Conservation (phyloP, 176 grass and related monocot genomes). For the Oryza glaberrima region DNA sequence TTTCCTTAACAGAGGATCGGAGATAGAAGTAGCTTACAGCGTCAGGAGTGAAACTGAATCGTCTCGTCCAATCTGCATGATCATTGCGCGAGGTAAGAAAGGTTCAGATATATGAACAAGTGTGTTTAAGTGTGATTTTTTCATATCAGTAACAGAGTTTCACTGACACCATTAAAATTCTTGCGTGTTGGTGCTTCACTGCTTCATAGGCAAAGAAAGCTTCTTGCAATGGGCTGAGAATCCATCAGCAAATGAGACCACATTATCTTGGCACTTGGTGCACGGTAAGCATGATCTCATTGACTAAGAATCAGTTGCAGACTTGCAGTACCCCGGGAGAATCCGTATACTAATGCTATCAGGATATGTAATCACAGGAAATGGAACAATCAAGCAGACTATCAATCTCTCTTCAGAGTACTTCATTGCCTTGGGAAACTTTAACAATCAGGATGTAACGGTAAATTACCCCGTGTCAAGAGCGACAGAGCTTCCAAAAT, state of each 20-base stretch:
- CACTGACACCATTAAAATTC: not conserved
- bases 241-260: constrained; percentile 52
- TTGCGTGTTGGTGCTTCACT: not conserved
- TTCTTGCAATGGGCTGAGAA: constrained; percentile 55
- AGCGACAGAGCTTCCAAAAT: not conserved
- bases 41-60: constrained; percentile 35
- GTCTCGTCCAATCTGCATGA: constrained; percentile 48
- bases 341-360: not conserved
- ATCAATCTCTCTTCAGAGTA: constrained; percentile 53
- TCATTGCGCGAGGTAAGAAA: constrained; percentile 60
- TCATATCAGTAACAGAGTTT: not conserved
- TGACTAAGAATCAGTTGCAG: constrained; percentile 15
- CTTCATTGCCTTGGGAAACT: constrained; percentile 63
- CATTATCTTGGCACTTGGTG: constrained; percentile 54
- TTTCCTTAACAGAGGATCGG: constrained; percentile 63
- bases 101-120: not conserved
- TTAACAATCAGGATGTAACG: constrained; percentile 43
- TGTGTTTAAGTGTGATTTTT: not conserved
- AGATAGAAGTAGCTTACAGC: constrained; percentile 49
- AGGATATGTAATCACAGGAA: constrained; percentile 46
- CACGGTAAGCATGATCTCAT: constrained; percentile 32
- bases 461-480: constrained; percentile 25
- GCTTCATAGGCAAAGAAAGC: constrained; percentile 49
- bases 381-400: constrained; percentile 48
- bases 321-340: not conserved